Base-by-base conservation (phyloP, 805 yeast genomes). In the Lipomyces lipofer region DNA sequence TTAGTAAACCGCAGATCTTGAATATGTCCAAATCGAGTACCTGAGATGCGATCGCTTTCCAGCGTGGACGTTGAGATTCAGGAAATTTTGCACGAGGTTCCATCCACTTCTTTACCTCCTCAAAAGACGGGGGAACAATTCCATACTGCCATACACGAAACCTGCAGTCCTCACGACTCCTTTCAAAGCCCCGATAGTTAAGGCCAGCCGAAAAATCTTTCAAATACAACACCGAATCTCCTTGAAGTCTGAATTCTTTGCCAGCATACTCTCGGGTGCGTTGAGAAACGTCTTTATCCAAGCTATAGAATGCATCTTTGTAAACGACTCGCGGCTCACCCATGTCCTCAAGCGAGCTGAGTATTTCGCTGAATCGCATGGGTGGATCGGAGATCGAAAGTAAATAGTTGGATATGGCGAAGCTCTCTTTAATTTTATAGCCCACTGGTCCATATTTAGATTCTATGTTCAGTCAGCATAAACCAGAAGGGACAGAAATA, bases 181-280 rank as follows among this genome's bases (percentile, higher is more conserved):
- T 8, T 47, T 42, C 27, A 12, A 21, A 3, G 29, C 13, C 35
- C 17, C 17, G 27, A 13, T 27, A 27, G 9, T 13, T n/a, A 1
- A 59, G 15, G 1, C 63, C 63, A 6, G 56, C 62, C 7, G 38
- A 40, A 30, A 60, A 60, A 6, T 54, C 60, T 15, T 69, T 65
- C 29, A 77, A 54, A 47, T 72, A 64, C 15, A 66, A 52, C 7
- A 70, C 32, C 50, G 77, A 72, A 2, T 67, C 62, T 0, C 82
- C 78, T 10, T 69, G 67, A 1, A 86, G 68, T 1, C 69, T 71
- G 57, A 83, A 82, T 59, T 78, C 80, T 56, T 77, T 81, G 4
- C 90, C 91, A 0, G 91, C 91, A 69, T 81, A 84, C 0, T 79
- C 69, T 51, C 85, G 78, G 0, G 92, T 84, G 9, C 69, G 67